A percentile compares a stretch with the other conserved stretches of the same genome.
Conservation (phyloP, 2,329 filamentous ascomycete genomes). For the Ophiosphaerella herpotricha region DNA sequence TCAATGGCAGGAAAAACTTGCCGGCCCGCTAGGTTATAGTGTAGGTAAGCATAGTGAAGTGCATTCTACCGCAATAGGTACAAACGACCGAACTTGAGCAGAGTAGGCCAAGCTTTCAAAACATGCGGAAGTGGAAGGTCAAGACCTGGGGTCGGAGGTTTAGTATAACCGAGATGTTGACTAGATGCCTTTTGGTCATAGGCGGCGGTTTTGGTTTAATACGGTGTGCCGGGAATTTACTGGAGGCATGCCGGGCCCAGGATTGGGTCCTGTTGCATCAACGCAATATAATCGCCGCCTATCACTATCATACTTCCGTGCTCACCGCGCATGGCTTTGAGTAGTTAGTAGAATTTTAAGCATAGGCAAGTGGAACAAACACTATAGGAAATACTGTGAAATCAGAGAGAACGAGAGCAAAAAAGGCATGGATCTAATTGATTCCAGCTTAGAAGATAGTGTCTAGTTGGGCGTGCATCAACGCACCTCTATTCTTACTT, state of each 20-base stretch:
- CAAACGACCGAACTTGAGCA: background rate
- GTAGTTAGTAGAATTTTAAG: too few species aligned
- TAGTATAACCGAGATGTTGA: background rate
- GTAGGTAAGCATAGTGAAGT: background rate
- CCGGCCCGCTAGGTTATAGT: background rate
- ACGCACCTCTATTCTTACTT: background rate
- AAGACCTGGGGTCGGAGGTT: background rate
- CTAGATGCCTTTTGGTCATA: background rate
- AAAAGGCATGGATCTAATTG: too few species aligned
- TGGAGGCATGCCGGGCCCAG: constrained; percentile 1
- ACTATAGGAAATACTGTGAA: too few species aligned
- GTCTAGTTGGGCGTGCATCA: background rate
- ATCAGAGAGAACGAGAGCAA: too few species aligned
- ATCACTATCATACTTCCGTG: background rate
- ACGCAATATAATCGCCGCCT: background rate
- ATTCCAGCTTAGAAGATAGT: background rate
- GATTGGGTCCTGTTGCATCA: background rate
- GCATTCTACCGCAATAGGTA: background rate
- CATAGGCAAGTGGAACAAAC: background rate
- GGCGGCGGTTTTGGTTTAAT: constrained; percentile 1
- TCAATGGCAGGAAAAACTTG: background rate
- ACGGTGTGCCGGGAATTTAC: constrained; percentile 1
- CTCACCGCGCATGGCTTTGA: too few species aligned
- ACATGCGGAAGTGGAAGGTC: constrained; percentile 2
- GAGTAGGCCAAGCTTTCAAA: constrained; percentile 2